Evolutionary conservation across 495 filamentous ascomycete species (phyloP).

Genomic region (Neurospora africana): DNA sequence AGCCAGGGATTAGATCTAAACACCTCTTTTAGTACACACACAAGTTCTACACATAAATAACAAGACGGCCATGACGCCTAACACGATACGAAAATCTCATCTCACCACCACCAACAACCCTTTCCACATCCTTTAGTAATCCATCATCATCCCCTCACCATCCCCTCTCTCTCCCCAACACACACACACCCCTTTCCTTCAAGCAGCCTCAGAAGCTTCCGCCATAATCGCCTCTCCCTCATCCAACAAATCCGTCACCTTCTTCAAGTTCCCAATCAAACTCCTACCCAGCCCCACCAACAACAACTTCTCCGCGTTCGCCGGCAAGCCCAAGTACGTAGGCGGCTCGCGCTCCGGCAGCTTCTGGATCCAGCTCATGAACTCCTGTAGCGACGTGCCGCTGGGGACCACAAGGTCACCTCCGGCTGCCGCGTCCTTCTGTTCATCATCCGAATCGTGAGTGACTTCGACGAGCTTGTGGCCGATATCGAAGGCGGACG

Average conservation of each 20-base stretch:
- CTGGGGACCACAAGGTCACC: slow-evolving; percentile 62
- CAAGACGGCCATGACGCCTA: neutral
- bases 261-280: slow-evolving; percentile 74
- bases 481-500: slow-evolving; percentile 79
- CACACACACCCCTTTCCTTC: neutral
- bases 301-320: slow-evolving; percentile 93
- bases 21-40: neutral
- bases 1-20: neutral
- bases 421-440: slow-evolving; percentile 1
- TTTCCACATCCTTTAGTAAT: neutral
- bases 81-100: neutral
- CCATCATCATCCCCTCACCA: neutral
- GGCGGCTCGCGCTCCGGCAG: slow-evolving; percentile 93
- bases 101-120: neutral
- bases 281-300: slow-evolving; percentile 79
- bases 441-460: slow-evolving; percentile 27
- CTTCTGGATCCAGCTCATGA: slow-evolving; percentile 82
- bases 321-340: slow-evolving; percentile 89
- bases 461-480: slow-evolving; percentile 60
- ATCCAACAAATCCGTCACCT: slow-evolving; percentile 75
- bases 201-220: slow-evolving; percentile 29
- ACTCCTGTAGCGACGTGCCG: slow-evolving; percentile 72
- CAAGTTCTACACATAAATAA: neutral
- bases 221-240: slow-evolving; percentile 88
- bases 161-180: neutral